Evolutionary conservation across 495 filamentous ascomycete species (phyloP), one percentile per base, ranked within the genome.

Genomic region (Xylaria longipes): DNA sequence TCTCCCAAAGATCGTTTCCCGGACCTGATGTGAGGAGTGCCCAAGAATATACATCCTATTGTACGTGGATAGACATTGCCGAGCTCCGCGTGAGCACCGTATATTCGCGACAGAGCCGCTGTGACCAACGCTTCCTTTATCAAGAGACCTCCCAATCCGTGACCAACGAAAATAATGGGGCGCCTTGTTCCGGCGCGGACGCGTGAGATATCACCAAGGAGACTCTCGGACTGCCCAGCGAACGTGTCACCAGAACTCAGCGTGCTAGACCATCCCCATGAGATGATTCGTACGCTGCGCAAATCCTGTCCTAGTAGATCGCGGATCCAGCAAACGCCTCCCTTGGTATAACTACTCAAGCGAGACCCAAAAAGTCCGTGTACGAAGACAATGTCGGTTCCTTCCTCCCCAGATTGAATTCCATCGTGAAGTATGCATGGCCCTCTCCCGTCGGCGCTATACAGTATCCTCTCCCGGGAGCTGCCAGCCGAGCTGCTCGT

Each of bases 131-230:
- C 77, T 68, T 81, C 76, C 69, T 84, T 81, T 46, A 82, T 60
- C 1, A 84, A 63, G 0, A 84, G 50, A 6, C 81, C 82, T 11
- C 81, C 82, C 2, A 84, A 48, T 33, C 76, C 78, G 57, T 84
- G 82, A 31, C 80, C 75, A 6, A 82, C 57, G 46, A 84, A 82
- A 43, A 84, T 73, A 37, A 82, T 74, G 33, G 81, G 80, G 2
- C 81, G 77, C n/a, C 52, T 78, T 35, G 69, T 75, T 31, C 71
- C 74, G 45, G 50, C 57, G 1, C 76, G 73, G 6, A 78, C 27
- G 3, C 74, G 71, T 8, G 76, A 68, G 27, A 78, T 73, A 50
- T 80, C 76, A 5, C 70, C 66, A 0, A 80, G 60, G 5, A 80
- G 72, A 48, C 12, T 69, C 50, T 80, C 78, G 5, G 78, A 76